Percentiles rank a stretch among this genome's conserved stretches.
Evolutionary conservation across 2,329 filamentous ascomycete species (phyloP).

Genomic region (Fonsecaea nubica): DNA sequence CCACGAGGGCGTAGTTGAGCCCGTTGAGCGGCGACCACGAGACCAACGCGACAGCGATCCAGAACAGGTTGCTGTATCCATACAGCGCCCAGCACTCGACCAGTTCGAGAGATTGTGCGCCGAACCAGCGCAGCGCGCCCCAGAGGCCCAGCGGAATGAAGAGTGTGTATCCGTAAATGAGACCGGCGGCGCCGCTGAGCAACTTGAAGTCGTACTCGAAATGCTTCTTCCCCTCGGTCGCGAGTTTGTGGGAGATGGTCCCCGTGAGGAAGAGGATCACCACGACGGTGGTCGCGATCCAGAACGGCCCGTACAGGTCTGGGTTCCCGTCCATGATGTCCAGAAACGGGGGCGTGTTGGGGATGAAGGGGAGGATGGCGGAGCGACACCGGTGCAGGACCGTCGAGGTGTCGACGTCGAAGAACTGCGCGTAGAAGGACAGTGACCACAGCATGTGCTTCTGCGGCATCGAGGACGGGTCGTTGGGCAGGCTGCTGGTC

Average conservation of each 20-base stretch:
- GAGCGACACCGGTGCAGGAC: conserved; percentile 86
- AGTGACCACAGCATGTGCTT: conserved; percentile 94
- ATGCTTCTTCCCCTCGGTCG: conserved; percentile 49
- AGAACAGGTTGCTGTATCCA: conserved; percentile 95
- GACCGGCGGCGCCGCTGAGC: conserved; percentile 84
- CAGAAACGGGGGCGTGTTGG: conserved; percentile 84
- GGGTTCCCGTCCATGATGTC: conserved; percentile 97
- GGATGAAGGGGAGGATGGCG: conserved; percentile 84
- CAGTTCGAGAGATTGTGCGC: conserved; percentile 88
- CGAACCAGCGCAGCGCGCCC: conserved; percentile 91
- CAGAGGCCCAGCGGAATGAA: conserved; percentile 85
- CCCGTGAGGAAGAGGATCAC: conserved; percentile 94
- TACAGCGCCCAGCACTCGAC: conserved; percentile 96
- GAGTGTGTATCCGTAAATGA: conserved; percentile 94
- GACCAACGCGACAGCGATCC: conserved; percentile 92
- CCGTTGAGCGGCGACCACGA: conserved; percentile 85
- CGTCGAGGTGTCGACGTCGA: conserved; percentile 93
- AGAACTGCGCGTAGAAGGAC: conserved; percentile 95
- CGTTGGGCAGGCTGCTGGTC: conserved; percentile 57
- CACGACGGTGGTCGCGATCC: conserved; percentile 97
- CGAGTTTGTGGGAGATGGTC: conserved; percentile 90
- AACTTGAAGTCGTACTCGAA: conserved; percentile 67
- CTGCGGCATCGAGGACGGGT: conserved; percentile 55
- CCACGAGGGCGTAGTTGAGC: conserved; percentile 94
- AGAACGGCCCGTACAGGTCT: conserved; percentile 95